Conservation (phyloP, 768 basidiomycete genomes). For the Macrolepiota albuminosa region DNA sequence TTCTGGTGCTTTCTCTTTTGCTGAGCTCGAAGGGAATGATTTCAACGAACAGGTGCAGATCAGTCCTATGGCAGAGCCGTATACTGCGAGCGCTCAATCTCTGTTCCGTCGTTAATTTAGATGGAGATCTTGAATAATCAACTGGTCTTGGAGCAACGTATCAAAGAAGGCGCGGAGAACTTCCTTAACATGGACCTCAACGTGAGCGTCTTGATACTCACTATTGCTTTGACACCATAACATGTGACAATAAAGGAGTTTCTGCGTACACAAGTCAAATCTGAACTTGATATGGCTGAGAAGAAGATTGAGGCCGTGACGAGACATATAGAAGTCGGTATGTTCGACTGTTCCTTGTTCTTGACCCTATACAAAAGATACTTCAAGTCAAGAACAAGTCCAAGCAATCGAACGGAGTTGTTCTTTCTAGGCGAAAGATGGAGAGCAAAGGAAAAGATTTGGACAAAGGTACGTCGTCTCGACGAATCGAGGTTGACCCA, state of each 20-base stretch:
- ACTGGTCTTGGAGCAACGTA: slow-evolving; percentile 71
- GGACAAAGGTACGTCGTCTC: slow-evolving; percentile 34
- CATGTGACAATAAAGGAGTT: slow-evolving; percentile 37
- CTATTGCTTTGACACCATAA: not conserved
- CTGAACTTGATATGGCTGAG: slow-evolving; percentile 72
- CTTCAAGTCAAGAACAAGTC: slow-evolving; percentile 25
- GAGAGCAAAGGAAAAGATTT: slow-evolving; percentile 15
- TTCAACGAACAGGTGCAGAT: slow-evolving; percentile 39
- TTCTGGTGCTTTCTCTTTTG: slow-evolving; percentile 26
- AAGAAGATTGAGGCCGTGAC: slow-evolving; percentile 66
- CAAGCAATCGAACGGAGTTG: slow-evolving; percentile 17
- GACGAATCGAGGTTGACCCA: not conserved
- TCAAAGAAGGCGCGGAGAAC: slow-evolving; percentile 91
- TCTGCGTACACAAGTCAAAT: slow-evolving; percentile 69
- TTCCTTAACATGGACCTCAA: slow-evolving; percentile 65
- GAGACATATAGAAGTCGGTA: slow-evolving; percentile 52
- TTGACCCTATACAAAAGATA: slow-evolving; percentile 6
- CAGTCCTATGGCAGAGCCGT: not conserved
- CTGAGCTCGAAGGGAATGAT: slow-evolving; percentile 43
- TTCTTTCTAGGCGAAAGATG: slow-evolving; percentile 16
- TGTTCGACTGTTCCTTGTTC: slow-evolving; percentile 15
- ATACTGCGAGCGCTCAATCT: not conserved
- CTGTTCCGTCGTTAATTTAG: slow-evolving; percentile 28
- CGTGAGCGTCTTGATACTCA: slow-evolving; percentile 29
- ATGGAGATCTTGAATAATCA: slow-evolving; percentile 62